Base-by-base conservation (phyloP, 768 basidiomycete genomes). In the Lenzites betulinus region DNA sequence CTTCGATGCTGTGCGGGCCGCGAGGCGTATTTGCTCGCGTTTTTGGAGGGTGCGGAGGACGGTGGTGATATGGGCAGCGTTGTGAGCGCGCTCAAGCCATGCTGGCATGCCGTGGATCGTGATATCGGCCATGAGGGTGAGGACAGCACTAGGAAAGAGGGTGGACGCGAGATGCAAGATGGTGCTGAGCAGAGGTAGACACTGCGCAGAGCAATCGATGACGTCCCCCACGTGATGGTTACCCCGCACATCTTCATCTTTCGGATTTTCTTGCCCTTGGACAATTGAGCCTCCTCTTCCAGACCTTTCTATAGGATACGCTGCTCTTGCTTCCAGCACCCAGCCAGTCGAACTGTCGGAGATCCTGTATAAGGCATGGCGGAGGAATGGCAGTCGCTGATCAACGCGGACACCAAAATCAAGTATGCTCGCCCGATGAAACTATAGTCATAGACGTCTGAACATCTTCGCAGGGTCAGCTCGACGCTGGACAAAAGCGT, bases 401-500 rank as follows among this genome's bases (percentile, higher is more conserved):
- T 82, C 48, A 75, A 72, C 47, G 55, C 73, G 42, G 74, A 76
- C 47, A 84, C 81, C 5, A 73, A 72, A 25, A 78, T 88, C 69
- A 87, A 83, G 86, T 85, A 47, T 36, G 73, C 60, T 16, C 12
- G 8, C 35, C 7, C 11, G 42, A 12, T 13, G 18, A 44, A 26
- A 36, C 22, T 5, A 25, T 35, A 12, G n/a, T 49, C 25, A 41
- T 26, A 2, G 11, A 23, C 26, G 36, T 11, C 25, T 54, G 16
- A 54, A 7, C 18, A 59, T 58, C 64, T 64, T 59, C 50, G 16
- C 63, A 92, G 90, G 78, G 91, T 92, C 67, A 92, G 89, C 73
- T 92, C 91, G 35, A 86, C 86, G 5, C 76, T 92, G 15, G 88
- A 92, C 70, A 92, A 88, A 71, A 81, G 85, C 4, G 83, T 81